A percentile compares a stretch with the other conserved stretches of the same genome.
phyloP scores from a whole-genome alignment of 495 filamentous ascomycete genomes.

The Lepidopterella palustris region DNA sequence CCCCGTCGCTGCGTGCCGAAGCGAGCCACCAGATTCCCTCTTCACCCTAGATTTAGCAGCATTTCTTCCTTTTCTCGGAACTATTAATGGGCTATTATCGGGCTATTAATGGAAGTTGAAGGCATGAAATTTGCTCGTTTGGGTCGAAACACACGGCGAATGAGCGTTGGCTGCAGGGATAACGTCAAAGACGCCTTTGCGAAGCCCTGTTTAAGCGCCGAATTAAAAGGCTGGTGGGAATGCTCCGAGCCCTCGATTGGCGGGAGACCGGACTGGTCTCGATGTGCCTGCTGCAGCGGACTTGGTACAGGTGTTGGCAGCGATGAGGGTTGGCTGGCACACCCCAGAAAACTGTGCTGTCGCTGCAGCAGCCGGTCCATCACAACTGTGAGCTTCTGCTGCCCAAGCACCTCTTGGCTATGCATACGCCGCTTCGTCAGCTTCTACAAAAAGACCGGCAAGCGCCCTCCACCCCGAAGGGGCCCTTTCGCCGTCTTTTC shows the following conservation, averaged over 20 bases:
- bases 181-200: background rate
- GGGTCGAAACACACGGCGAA: slow-evolving; percentile 7
- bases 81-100: background rate
- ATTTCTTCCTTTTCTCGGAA: background rate
- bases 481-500: slow-evolving; percentile 22
- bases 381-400: slow-evolving; percentile 13
- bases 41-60: background rate
- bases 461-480: slow-evolving; percentile 32
- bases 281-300: background rate
- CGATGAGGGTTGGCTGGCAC: background rate
- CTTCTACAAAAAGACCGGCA: slow-evolving; percentile 34
- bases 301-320: background rate
- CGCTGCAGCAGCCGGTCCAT: slow-evolving; percentile 16
- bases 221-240: slow-evolving; percentile 13
- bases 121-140: background rate
- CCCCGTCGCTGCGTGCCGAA: slow-evolving; percentile 1
- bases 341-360: slow-evolving; percentile 14
- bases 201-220: slow-evolving; percentile 16
- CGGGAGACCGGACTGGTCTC: background rate
- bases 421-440: slow-evolving; percentile 10
- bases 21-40: background rate
- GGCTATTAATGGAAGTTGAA: slow-evolving; percentile 1
- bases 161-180: background rate
- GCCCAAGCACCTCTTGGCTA: background rate
- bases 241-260: slow-evolving; percentile 14